phyloP scores from a whole-genome alignment of 345 rosid genomes.

The Capsella bursapastoris region DNA sequence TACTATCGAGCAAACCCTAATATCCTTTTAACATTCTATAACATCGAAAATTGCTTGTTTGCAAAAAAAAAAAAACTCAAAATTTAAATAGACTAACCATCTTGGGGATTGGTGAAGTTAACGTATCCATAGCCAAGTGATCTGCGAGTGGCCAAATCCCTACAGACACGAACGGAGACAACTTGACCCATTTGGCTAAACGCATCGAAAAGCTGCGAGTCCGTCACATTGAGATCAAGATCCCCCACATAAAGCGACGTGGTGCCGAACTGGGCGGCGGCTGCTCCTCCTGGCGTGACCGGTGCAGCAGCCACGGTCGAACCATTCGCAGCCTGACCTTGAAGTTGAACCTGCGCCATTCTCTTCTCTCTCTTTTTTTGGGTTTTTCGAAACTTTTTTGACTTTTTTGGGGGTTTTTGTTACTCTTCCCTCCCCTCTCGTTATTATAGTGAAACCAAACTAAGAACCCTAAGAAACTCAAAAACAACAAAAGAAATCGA shows the following conservation, averaged over 20 bases:
- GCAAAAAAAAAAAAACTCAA: no score
- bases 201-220: constrained; percentile 80
- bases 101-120: constrained; percentile 70
- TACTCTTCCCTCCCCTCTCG: constrained; percentile 80
- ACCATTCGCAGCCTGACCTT: constrained; percentile 47
- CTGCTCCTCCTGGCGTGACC: not conserved
- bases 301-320: constrained; percentile 20
- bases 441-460: constrained; percentile 36
- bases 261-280: constrained; percentile 57
- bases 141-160: constrained; percentile 74
- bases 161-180: constrained; percentile 79
- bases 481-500: constrained; percentile 17
- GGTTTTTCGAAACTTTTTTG: constrained; percentile 8
- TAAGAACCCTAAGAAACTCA: constrained; percentile 41
- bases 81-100: constrained; percentile 53
- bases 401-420: not conserved
- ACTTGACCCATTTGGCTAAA: constrained; percentile 86
- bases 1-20: constrained; percentile 12
- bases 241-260: constrained; percentile 96
- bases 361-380: constrained; percentile 4
- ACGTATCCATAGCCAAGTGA: constrained; percentile 95
- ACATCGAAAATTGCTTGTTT: no score
- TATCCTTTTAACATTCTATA: no score
- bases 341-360: constrained; percentile 65
- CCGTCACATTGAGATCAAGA: constrained; percentile 77